Evolutionary conservation across 2,329 filamentous ascomycete genomes (phyloP).

Genomic region (Phyllachora maydis): DNA sequence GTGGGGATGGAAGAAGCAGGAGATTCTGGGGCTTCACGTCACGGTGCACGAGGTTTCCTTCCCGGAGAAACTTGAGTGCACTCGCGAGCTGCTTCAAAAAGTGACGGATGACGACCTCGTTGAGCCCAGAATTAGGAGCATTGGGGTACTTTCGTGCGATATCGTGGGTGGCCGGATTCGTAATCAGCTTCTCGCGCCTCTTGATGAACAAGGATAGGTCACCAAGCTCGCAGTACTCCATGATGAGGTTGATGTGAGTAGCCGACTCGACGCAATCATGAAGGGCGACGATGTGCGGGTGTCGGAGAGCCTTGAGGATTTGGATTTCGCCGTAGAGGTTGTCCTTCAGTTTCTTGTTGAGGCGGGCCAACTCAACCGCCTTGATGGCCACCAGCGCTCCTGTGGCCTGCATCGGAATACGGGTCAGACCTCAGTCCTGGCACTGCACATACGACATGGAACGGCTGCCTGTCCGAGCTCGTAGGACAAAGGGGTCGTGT

Average conservation of each 20-base stretch:
- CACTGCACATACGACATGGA: too few species aligned
- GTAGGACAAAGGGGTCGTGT: too few species aligned
- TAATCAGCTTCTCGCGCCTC: constrained; percentile 63
- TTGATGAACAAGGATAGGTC: constrained; percentile 93
- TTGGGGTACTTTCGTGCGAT: constrained; percentile 91
- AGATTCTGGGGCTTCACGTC: constrained; percentile 97
- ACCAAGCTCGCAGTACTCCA: constrained; percentile 95
- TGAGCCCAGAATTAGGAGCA: constrained; percentile 60
- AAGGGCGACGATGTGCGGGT: constrained; percentile 91
- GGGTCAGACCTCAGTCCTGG: constrained; percentile 3
- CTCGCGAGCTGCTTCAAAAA: constrained; percentile 91
- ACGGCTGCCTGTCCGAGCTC: too few species aligned
- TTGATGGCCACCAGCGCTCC: constrained; percentile 85
- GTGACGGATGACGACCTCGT: constrained; percentile 91
- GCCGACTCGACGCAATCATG: constrained; percentile 82
- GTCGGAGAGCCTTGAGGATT: constrained; percentile 81
- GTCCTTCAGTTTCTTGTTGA: constrained; percentile 91
- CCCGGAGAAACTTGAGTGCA: constrained; percentile 72
- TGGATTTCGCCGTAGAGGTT: constrained; percentile 92
- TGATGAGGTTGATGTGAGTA: constrained; percentile 84
- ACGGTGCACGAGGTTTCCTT: constrained; percentile 77
- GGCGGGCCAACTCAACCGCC: constrained; percentile 72
- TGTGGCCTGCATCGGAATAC: constrained; percentile 37
- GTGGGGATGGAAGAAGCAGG: constrained; percentile 63
- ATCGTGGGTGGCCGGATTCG: constrained; percentile 64